Base-by-base conservation (phyloP, 768 basidiomycete species). In the Boletus vermiculosoides region DNA sequence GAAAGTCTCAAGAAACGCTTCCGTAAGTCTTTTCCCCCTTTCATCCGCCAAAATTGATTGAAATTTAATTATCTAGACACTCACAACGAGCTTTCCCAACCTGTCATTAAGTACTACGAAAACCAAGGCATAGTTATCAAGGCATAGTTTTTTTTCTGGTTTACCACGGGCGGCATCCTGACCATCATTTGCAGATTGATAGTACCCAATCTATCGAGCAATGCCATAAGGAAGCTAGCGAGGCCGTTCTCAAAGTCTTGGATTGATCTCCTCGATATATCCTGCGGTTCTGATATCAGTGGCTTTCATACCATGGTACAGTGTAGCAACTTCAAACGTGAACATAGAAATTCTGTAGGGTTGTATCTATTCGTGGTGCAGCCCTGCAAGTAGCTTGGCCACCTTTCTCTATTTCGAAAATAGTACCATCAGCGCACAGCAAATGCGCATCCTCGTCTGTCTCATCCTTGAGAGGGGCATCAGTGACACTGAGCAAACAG, bases 1-100 rank as follows among this genome's bases (percentile, higher is more conserved):
- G 93, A 96, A 72, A 93, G 87, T 70, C 96, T 99, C 74, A 88
- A 83, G 76, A 99, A 98, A 75, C 90, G 97, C n/a, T 98, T 98
- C 78, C 77, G 94, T 90, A 69, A 20, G 87, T 79, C 13, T 12
- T 5, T 31, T 31, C 12, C 6, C 18, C 36, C 18, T 37, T 20
- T 40, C 15, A 42, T 12, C 0, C 30, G 1, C 40, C 11, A 46
- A 28, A 37, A 39, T 50, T 5, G 50, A 47, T 33, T 46, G 25
- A 61, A 40, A 31, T 30, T 45, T 31, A 33, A 52, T 40, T 23
- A 30, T 49, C 13, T 54, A 90, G 94, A 77, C 33, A 95, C 94
- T 1, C 96, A 98, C 75, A 79, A 88, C 57, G 83, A 86, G 48
- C 87, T 91, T 53, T 91, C 88, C 7, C 93, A 92, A 89, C 96